Percentiles rank a stretch among this genome's conserved stretches.
Evolutionary conservation across 768 basidiomycete species (phyloP).

Genomic region (Phaffia tasmanica): DNA sequence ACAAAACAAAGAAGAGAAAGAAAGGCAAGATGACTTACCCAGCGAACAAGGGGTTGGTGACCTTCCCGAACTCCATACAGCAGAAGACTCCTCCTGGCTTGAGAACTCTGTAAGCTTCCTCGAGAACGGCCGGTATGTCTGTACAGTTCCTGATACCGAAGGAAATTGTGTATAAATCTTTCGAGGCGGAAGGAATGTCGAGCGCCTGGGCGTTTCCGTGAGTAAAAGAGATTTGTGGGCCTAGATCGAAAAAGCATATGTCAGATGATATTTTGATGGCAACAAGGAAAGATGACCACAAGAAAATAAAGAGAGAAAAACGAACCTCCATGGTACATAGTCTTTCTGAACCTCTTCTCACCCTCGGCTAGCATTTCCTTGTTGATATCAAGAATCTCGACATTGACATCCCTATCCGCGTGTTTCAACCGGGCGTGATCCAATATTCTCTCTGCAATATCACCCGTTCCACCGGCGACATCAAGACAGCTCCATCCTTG

Average conservation of each 20-base stretch:
- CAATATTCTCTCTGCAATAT: conserved; percentile 87
- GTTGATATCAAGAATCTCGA: conserved; percentile 89
- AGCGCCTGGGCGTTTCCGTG: conserved; percentile 86
- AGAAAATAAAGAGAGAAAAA: conserved; percentile 33
- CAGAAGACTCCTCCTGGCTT: conserved; percentile 94
- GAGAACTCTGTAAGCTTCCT: conserved; percentile 82
- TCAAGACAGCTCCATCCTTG: conserved; percentile 65
- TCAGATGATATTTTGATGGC: not conserved
- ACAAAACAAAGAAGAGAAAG: not conserved
- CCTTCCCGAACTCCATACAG: conserved; percentile 90
- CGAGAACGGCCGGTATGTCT: conserved; percentile 71
- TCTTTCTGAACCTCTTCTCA: conserved; percentile 77
- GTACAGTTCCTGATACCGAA: conserved; percentile 98
- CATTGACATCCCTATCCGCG: conserved; percentile 76
- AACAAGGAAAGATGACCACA: conserved; percentile 3
- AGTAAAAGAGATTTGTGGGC: conserved; percentile 82
- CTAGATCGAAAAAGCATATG: conserved; percentile 40
- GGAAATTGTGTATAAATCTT: conserved; percentile 95
- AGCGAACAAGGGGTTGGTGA: conserved; percentile 73
- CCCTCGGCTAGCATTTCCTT: conserved; percentile 91
- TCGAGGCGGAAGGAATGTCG: conserved; percentile 65
- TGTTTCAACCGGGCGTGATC: conserved; percentile 81
- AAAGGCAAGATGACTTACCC: conserved; percentile 45
- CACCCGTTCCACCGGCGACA: conserved; percentile 91
- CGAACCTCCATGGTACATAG: conserved; percentile 94